Percentiles rank a stretch among this genome's conserved stretches.
phyloP scores from a whole-genome alignment of 2,329 filamentous ascomycete genomes.

The Beauveria asiatica region DNA sequence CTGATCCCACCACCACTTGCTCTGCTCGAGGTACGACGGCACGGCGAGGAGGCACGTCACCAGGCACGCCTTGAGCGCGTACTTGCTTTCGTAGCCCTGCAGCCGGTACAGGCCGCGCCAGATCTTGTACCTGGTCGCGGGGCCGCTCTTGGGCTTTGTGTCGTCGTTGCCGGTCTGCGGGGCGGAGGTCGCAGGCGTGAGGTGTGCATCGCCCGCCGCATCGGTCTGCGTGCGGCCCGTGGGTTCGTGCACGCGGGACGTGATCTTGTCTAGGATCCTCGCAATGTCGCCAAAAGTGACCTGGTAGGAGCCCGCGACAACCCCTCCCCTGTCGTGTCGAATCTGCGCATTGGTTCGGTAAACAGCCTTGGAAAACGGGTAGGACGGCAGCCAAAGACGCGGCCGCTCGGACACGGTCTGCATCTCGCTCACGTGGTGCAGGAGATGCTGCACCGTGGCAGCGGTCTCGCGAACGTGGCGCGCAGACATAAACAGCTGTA shows the following conservation, averaged over 20 bases:
- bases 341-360: constrained; percentile 48
- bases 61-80: constrained; percentile 47
- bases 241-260: constrained; percentile 28
- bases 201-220: background rate
- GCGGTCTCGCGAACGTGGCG: constrained; percentile 46
- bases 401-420: constrained; percentile 31
- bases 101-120: constrained; percentile 44
- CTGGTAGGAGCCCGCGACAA: constrained; percentile 44
- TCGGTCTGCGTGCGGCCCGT: background rate
- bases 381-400: constrained; percentile 41
- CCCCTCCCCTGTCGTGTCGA: constrained; percentile 48
- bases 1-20: constrained; percentile 43
- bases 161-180: constrained; percentile 5
- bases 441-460: constrained; percentile 36
- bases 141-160: constrained; percentile 22
- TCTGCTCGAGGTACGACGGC: constrained; percentile 41
- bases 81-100: constrained; percentile 50
- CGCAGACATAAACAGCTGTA: constrained; percentile 46
- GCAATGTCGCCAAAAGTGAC: constrained; percentile 37
- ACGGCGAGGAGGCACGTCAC: constrained; percentile 43
- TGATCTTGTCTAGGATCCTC: constrained; percentile 34
- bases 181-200: constrained; percentile 12
- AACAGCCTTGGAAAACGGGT: constrained; percentile 44
- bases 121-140: constrained; percentile 34
- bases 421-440: constrained; percentile 40